A percentile compares a stretch with the other conserved stretches of the same genome.
These are phyloP conservation scores for Erysimum cheiranthoides DNA, from an alignment of 345 rosid species.

Conservation along the genomic window DNA sequence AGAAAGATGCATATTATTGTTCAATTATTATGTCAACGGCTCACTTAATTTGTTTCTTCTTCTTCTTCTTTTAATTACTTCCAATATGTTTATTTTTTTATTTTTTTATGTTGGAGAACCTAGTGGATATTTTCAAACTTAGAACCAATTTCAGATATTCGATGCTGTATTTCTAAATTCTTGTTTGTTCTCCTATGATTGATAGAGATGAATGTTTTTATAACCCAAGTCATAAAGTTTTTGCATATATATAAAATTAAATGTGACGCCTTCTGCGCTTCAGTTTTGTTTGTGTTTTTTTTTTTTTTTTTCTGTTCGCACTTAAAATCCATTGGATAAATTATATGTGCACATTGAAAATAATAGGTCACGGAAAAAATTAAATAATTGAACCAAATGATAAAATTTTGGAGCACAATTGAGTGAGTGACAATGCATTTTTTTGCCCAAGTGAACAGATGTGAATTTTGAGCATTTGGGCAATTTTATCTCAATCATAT, in stretches of 20 bases:
- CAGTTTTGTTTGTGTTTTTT: not conserved
- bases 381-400: not conserved
- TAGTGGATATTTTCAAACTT: not conserved
- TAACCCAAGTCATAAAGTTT: not conserved
- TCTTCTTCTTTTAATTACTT: not conserved
- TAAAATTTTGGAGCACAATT: not conserved
- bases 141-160: not conserved
- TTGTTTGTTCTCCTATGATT: not conserved
- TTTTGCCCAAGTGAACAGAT: not conserved
- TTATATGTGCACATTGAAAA: not conserved
- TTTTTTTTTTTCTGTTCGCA: not conserved
- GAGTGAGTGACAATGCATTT: not conserved
- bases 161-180: constrained; percentile 5
- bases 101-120: not conserved
- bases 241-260: not conserved
- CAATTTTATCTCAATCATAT: no score
- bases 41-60: not conserved
- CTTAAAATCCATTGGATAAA: no score
- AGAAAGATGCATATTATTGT: constrained; percentile 39
- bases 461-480: no score
- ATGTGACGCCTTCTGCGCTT: not conserved
- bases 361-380: not conserved
- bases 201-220: not conserved
- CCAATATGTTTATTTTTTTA: not conserved
- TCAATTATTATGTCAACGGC: constrained; percentile 38